phyloP scores from a whole-genome alignment of 208 protist genomes.

The Acanthamoeba triangularis region DNA sequence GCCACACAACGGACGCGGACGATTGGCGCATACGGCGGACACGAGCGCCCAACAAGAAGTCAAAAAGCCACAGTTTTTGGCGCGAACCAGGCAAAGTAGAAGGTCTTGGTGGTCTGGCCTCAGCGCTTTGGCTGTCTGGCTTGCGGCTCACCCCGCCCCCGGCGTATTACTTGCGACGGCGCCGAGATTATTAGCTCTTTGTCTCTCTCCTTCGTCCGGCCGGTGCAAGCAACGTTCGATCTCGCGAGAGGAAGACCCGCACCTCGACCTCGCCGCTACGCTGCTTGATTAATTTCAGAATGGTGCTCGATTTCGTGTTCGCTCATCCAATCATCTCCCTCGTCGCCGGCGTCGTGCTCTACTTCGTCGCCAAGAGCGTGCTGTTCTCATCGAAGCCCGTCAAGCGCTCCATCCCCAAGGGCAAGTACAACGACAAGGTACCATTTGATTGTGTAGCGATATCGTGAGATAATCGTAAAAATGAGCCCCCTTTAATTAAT shows the following conservation, averaged over 20 bases:
- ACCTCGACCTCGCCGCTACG: neutral
- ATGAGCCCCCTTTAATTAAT: neutral
- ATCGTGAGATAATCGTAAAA: neutral
- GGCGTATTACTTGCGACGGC: neutral
- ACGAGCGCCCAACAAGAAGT: no score
- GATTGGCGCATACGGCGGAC: no score
- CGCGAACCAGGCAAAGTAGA: neutral
- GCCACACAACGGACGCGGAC: no score
- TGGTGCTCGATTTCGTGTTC: slow-evolving; percentile 45
- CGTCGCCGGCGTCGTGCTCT: neutral
- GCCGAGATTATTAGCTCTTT: neutral
- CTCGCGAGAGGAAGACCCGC: slow-evolving; percentile 16
- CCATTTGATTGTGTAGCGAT: neutral
- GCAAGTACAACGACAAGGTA: slow-evolving; percentile 70
- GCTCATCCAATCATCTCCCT: slow-evolving; percentile 33
- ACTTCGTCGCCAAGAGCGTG: slow-evolving; percentile 30
- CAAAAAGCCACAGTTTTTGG: neutral
- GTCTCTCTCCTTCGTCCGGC: neutral
- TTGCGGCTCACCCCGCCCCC: no score
- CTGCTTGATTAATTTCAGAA: neutral
- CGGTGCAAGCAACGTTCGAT: neutral
- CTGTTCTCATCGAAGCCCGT: neutral
- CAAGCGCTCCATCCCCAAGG: slow-evolving; percentile 39
- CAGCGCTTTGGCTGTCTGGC: neutral
- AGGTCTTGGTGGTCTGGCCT: neutral